phyloP scores from a whole-genome alignment of 1,139 yeast species.

The Pichia sp. region DNA sequence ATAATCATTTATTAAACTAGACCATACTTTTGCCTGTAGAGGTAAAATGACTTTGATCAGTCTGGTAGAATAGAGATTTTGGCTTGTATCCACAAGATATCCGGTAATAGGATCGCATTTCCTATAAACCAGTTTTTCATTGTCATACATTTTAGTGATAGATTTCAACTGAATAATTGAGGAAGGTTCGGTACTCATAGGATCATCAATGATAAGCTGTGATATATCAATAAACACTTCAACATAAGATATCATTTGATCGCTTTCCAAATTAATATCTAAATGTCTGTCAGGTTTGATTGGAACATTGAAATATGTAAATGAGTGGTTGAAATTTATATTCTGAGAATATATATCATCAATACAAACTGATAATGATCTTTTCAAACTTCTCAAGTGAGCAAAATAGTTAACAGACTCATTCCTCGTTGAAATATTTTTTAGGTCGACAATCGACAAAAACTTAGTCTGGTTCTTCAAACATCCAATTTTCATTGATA shows the following conservation, averaged over 20 bases:
- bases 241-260: slow-evolving; percentile 23
- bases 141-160: slow-evolving; percentile 20
- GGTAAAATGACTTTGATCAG: slow-evolving; percentile 24
- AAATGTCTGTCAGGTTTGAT: slow-evolving; percentile 3
- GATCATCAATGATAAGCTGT: slow-evolving; percentile 2
- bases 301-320: slow-evolving; percentile 22
- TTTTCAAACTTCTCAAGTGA: slow-evolving; percentile 12
- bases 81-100: slow-evolving; percentile 13
- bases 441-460: slow-evolving; percentile 13
- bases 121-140: slow-evolving; percentile 15
- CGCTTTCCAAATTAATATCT: slow-evolving; percentile 20
- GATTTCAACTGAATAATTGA: slow-evolving; percentile 22
- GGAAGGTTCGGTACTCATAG: slow-evolving; percentile 13
- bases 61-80: too few relatives aligned
- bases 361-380: slow-evolving; percentile 13
- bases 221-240: slow-evolving; percentile 19
- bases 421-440: slow-evolving; percentile 13
- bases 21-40: slow-evolving; percentile 25
- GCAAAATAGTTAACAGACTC: slow-evolving; percentile 18
- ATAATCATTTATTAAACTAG: slow-evolving; percentile 23
- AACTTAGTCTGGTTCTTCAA: slow-evolving; percentile 7
- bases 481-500: slow-evolving; percentile 15
- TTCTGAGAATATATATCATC: slow-evolving; percentile 15
- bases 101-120: slow-evolving; percentile 26
- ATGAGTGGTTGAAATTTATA: slow-evolving; percentile 15